These are phyloP conservation scores for Mrakia blollopis DNA, from an alignment of 768 basidiomycete genomes.

Conservation along the genomic window DNA sequence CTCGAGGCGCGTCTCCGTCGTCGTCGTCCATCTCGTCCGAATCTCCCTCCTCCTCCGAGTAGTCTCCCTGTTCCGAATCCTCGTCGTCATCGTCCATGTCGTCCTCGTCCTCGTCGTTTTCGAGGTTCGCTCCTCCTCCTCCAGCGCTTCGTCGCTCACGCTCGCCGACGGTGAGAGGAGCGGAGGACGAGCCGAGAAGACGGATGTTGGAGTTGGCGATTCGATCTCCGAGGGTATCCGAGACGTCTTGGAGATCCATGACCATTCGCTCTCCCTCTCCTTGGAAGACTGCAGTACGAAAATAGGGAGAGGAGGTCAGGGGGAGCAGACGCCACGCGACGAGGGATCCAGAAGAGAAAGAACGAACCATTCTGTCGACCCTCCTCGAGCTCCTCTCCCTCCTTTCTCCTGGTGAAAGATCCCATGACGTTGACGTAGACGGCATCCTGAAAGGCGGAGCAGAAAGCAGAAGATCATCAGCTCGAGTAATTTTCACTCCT, in stretches of 20 bases:
- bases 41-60: constrained; percentile 38
- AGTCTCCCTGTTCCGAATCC: constrained; percentile 37
- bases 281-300: constrained; percentile 54
- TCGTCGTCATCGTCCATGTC: constrained; percentile 45
- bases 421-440: constrained; percentile 98
- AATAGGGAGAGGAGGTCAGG: constrained; percentile 15
- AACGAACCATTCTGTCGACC: constrained; percentile 46
- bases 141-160: constrained; percentile 36
- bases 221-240: constrained; percentile 72
- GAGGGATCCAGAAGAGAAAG: neutral
- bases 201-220: constrained; percentile 75
- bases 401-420: constrained; percentile 69
- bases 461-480: neutral
- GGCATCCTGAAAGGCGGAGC: constrained; percentile 54
- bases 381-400: constrained; percentile 49
- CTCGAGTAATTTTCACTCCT: neutral
- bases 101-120: constrained; percentile 45
- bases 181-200: constrained; percentile 75
- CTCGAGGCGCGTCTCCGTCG: constrained; percentile 35
- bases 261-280: constrained; percentile 99
- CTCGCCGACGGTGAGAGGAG: constrained; percentile 51
- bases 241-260: constrained; percentile 86
- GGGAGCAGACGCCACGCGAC: neutral
- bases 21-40: constrained; percentile 42
- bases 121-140: constrained; percentile 40